Conservation (phyloP, 768 basidiomycete species). For the Collybiopsis luxurians region DNA sequence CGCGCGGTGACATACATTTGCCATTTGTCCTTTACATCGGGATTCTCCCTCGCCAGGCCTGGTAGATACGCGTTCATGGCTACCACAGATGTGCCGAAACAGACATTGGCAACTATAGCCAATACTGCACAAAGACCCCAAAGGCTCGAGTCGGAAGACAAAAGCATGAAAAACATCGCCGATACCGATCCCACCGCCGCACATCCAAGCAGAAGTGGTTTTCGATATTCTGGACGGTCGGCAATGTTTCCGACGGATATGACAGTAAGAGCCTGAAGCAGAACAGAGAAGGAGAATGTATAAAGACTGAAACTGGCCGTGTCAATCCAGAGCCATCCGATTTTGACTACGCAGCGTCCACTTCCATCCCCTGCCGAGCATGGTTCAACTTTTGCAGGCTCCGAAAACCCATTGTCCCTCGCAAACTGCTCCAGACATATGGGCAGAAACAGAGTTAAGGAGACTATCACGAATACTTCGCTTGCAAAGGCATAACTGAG, state of each 20-base stretch:
- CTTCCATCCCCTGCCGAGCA: conserved; percentile 35
- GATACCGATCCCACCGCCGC: conserved; percentile 69
- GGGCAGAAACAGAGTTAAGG: conserved; percentile 77
- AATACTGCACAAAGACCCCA: conserved; percentile 72
- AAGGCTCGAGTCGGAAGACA: conserved; percentile 67
- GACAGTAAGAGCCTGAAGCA: conserved; percentile 88
- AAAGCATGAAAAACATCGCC: conserved; percentile 66
- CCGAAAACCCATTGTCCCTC: conserved; percentile 78
- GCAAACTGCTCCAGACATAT: conserved; percentile 89
- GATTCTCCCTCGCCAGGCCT: conserved; percentile 60
- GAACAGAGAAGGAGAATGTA: conserved; percentile 84
- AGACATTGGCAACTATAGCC: conserved; percentile 77
- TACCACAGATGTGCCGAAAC: conserved; percentile 83
- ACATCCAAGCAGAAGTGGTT: conserved; percentile 72
- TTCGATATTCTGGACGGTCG: conserved; percentile 79
- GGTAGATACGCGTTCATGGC: conserved; percentile 92
- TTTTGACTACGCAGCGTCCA: conserved; percentile 71
- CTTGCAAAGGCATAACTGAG: conserved; percentile 84
- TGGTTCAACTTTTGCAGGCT: conserved; percentile 62
- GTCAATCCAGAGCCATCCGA: conserved; percentile 87
- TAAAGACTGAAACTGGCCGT: conserved; percentile 95
- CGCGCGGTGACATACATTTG: conserved; percentile 11
- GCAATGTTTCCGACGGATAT: conserved; percentile 93
- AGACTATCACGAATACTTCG: conserved; percentile 81
- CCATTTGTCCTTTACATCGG: conserved; percentile 47